Percentiles rank a stretch among this genome's conserved stretches.
These are phyloP conservation scores for Penicillium sp. DNA, from an alignment of 2,329 filamentous ascomycete species.

Conservation along the genomic window DNA sequence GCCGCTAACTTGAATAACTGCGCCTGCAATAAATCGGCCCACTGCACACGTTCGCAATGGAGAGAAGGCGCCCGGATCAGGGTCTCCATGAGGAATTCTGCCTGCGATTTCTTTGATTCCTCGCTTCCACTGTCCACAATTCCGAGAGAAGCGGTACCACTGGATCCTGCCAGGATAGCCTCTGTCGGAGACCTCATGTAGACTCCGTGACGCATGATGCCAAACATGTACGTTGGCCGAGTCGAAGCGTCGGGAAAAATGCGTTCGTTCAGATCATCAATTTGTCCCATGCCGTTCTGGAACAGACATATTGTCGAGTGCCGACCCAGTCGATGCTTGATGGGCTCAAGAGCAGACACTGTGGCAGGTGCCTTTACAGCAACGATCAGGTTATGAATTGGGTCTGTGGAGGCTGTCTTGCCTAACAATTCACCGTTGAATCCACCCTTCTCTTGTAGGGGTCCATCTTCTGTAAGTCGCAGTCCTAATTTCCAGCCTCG, in stretches of 20 bases:
- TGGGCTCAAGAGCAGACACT: conserved; percentile 11
- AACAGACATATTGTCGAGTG: conserved; percentile 15
- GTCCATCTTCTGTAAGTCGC: conserved; percentile 9
- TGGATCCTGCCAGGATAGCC: conserved; percentile 11
- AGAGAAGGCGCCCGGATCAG: conserved; percentile 10
- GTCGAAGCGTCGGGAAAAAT: conserved; percentile 7
- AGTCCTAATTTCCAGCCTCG: conserved; percentile 13
- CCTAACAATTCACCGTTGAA: conserved; percentile 8
- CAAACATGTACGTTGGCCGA: conserved; percentile 14
- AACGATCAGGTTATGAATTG: conserved; percentile 16
- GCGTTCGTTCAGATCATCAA: conserved; percentile 12
- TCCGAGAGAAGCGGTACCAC: conserved; percentile 12
- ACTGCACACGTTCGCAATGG: conserved; percentile 9
- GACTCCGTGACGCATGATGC: conserved; percentile 16
- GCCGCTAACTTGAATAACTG: conserved; percentile 16
- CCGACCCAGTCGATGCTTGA: conserved; percentile 13
- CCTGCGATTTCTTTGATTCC: not conserved
- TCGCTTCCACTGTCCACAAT: conserved; percentile 1
- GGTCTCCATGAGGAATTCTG: conserved; percentile 5
- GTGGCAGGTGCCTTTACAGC: conserved; percentile 18
- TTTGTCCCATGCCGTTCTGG: conserved; percentile 17
- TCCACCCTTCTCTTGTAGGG: conserved; percentile 3
- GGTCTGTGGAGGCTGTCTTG: conserved; percentile 1
- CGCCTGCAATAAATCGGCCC: conserved; percentile 8
- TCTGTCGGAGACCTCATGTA: conserved; percentile 13